Conservation (phyloP, 2,329 filamentous ascomycete species). For the Talaromyces rugulosus region DNA sequence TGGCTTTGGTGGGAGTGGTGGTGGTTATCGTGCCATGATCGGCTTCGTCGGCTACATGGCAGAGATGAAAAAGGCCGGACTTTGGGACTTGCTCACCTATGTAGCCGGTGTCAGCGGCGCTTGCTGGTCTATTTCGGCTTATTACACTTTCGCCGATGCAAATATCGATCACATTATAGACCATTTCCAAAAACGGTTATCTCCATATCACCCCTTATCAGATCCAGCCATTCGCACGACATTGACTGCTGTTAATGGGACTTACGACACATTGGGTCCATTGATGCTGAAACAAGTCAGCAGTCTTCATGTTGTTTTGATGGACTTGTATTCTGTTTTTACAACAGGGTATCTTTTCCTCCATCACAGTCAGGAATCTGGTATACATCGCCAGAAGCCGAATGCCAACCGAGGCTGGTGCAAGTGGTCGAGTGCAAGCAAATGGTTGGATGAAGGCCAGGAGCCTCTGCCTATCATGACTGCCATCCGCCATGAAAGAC, state of each 20-base stretch:
- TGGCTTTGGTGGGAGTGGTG: slow-evolving; percentile 11
- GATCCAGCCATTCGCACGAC: slow-evolving; percentile 11
- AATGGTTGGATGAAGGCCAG: slow-evolving; percentile 7
- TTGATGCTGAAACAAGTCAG: slow-evolving; percentile 11
- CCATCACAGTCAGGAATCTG: slow-evolving; percentile 10
- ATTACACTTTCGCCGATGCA: slow-evolving; percentile 11
- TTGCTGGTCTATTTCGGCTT: slow-evolving; percentile 12
- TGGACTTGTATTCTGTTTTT: slow-evolving; percentile 13
- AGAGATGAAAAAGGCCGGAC: slow-evolving; percentile 10
- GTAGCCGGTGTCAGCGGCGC: slow-evolving; percentile 11
- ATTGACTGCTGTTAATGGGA: slow-evolving; percentile 8
- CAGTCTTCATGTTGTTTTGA: slow-evolving; percentile 12
- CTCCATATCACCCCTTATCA: slow-evolving; percentile 11
- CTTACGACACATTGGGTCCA: slow-evolving; percentile 10
- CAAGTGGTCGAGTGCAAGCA: slow-evolving; percentile 9
- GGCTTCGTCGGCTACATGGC: slow-evolving; percentile 9
- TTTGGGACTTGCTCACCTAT: slow-evolving; percentile 10
- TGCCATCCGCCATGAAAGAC: slow-evolving; percentile 11
- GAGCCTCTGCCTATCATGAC: slow-evolving; percentile 12
- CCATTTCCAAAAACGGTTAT: slow-evolving; percentile 9
- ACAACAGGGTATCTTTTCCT: slow-evolving; percentile 13
- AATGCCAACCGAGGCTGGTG: slow-evolving; percentile 10
- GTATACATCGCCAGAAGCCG: slow-evolving; percentile 2
- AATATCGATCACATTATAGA: slow-evolving; percentile 10
- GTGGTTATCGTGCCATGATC: slow-evolving; percentile 13